These are phyloP conservation scores for Clarireedia paspali DNA, from an alignment of 2,329 filamentous ascomycete genomes.

Conservation along the genomic window DNA sequence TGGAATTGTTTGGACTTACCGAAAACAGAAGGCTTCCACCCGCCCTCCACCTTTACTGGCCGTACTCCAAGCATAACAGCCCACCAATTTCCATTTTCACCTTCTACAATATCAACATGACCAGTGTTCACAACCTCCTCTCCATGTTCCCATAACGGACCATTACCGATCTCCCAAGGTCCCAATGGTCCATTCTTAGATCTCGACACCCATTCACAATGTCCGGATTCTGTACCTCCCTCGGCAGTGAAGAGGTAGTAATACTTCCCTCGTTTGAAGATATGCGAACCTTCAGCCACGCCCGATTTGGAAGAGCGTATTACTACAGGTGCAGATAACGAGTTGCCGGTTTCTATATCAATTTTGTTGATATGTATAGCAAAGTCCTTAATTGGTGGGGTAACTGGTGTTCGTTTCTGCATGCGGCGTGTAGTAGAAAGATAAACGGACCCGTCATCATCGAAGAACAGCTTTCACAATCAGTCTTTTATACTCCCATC, in stretches of 20 bases:
- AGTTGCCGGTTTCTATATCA: slow-evolving; percentile 38
- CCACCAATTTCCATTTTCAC: slow-evolving; percentile 45
- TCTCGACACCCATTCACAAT: slow-evolving; percentile 26
- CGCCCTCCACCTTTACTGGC: slow-evolving; percentile 10
- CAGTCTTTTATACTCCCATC: background rate
- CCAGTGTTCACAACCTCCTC: slow-evolving; percentile 36
- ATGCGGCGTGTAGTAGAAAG: slow-evolving; percentile 3
- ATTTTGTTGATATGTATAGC: slow-evolving; percentile 33
- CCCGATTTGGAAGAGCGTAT: slow-evolving; percentile 36
- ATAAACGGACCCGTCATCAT: slow-evolving; percentile 46
- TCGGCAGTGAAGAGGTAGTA: slow-evolving; percentile 49
- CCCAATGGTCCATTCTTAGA: background rate
- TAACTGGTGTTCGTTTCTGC: background rate
- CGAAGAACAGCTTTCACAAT: slow-evolving; percentile 36
- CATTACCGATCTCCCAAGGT: background rate
- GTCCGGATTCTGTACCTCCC: slow-evolving; percentile 42
- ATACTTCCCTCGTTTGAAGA: slow-evolving; percentile 42
- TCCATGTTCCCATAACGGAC: background rate
- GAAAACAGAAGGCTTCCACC: slow-evolving; percentile 1
- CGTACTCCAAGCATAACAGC: slow-evolving; percentile 39
- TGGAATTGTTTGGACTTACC: slow-evolving; percentile 32
- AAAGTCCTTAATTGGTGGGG: background rate
- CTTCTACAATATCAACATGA: slow-evolving; percentile 49
- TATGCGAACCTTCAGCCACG: slow-evolving; percentile 49
- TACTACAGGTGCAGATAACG: background rate